Evolutionary conservation across 2,329 filamentous ascomycete species (phyloP), one percentile per base, ranked within the genome.

Genomic region (Mycocentrospora acerina): DNA sequence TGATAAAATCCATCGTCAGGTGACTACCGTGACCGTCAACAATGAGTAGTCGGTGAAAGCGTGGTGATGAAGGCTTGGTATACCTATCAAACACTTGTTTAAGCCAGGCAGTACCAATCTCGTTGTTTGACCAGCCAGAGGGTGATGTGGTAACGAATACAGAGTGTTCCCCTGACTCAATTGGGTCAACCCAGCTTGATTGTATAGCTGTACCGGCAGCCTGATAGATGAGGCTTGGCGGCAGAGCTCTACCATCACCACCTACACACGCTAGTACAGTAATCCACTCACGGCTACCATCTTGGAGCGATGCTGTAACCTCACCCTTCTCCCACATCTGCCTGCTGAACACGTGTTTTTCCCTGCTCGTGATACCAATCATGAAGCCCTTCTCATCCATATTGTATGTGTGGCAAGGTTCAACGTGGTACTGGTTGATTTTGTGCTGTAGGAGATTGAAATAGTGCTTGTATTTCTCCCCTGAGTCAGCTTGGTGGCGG

Each of bases 31-130:
- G 13, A n/a, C 33, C 13, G 12, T 35, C 9, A 29, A 35, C 9
- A 5, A 42, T 42, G 10, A 27, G 26, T 24, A 28, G 11, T 5
- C n/a, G 6, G 5, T 29, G 29, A 25, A 8, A 12, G 19, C 13
- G n/a, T 7, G 10, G 6, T 10, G 39, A 25, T 27, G 42, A 42
- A 4, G 10, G 14, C 22, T 48, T 48, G 15, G 32, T 45, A 2
- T 32, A 13, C 11, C 13, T 14, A 40, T 46, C 25, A 37, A 48
- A 46, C n/a, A 48, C 42, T 31, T 48, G 17, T 31, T 45, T 26
- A 37, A 48, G 37, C 45, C 29, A 48, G 10, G 18, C 31, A 4
- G 39, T 16, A 17, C 38, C 25, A 12, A 40, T 18, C 2, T 48
- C 24, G 14, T 48, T 40, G 26, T 42, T 45, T 18, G 15, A 26